Conservation (phyloP, 179 eudicot species). For the Actinidia chinensis region DNA sequence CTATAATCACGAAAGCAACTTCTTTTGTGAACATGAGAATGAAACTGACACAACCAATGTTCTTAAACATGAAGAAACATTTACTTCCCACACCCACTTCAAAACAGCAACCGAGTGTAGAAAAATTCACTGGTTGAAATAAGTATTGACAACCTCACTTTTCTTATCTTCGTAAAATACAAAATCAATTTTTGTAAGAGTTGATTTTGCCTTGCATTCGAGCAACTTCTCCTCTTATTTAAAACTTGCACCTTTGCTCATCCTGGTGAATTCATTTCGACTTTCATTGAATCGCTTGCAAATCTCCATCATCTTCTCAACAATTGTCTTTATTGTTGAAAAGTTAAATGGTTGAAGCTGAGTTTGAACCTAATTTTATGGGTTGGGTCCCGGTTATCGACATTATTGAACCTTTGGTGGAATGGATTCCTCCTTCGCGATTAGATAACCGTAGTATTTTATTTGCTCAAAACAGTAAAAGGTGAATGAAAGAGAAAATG, state of each 20-base stretch:
- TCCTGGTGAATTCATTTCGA: too few species aligned
- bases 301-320: neutral
- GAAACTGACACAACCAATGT: too few species aligned
- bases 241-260: neutral
- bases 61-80: neutral
- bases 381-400: too few species aligned
- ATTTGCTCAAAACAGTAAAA: too few species aligned
- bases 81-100: neutral
- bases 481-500: too few species aligned
- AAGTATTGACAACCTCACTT: neutral
- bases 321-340: neutral
- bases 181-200: too few species aligned
- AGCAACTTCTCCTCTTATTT: neutral
- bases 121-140: neutral
- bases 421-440: too few species aligned
- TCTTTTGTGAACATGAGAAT: neutral
- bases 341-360: too few species aligned
- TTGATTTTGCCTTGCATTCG: neutral
- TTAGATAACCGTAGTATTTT: too few species aligned
- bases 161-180: neutral
- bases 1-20: neutral
- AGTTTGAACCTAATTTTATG: too few species aligned
- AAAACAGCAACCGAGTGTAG: neutral
- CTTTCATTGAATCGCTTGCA: neutral
- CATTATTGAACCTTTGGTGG: too few species aligned